Evolutionary conservation across 176 grass and related monocot species (phyloP), one percentile per base, ranked within the genome.

Genomic region (Hsuehochloa calcarea): DNA sequence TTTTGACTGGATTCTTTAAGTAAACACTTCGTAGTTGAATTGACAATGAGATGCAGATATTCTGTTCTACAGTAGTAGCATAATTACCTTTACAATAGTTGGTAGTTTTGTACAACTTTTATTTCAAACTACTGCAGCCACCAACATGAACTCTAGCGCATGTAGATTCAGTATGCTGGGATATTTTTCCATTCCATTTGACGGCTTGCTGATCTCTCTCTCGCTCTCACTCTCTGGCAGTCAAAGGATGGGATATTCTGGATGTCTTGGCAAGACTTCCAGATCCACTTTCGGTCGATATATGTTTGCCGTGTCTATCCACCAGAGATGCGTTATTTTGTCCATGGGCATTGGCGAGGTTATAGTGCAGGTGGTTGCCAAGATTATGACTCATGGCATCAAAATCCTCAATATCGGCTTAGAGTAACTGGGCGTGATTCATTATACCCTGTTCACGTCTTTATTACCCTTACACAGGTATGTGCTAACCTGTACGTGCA

Each of bases 201-300:
- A 43, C 8, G 41, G 31, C 31, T 34, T 34, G 31, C 31, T 34
- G 31, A 34, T 34, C 31, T 87, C 29, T 75, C 23, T 49, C 31
- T 84, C 73, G 82, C 75, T 66, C 27, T 85, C 71, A 73, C 40
- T 35, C 23, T 71, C 74, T 77, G 73, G 83, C 84, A 99, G 93
- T 93, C 96, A 2, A 94, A 99, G 88, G 89, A 99, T 87, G 96
- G 96, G 61, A 89, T 99, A 82, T 99, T 99, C 85, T 99, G 96
- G 96, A 99, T 99, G 96, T 99, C 93, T 78, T 99, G 96, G 96
- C 96, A 99, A 96, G 96, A 99, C 68, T 99, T 99, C 78, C 96
- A 99, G 81, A 99, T 99, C 59, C 96, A 99, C 73, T 99, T 99
- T 75, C 88, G 96, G 43, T 99, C 96, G 60, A 99, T 99, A 92